phyloP scores from a whole-genome alignment of 2,329 filamentous ascomycete species.

The Diplodia mutila region DNA sequence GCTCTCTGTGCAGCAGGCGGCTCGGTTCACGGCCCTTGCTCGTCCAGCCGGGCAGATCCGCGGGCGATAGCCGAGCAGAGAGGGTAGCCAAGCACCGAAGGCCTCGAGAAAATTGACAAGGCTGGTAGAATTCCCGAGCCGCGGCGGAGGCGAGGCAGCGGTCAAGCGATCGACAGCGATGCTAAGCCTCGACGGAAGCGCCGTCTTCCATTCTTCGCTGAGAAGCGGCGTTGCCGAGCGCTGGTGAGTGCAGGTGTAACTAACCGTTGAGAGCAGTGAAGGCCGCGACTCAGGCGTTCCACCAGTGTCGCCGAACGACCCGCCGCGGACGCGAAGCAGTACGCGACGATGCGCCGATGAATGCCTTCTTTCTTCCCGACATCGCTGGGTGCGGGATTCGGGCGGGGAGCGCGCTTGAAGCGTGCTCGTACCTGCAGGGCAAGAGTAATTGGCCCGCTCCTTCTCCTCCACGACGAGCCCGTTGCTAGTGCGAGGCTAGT shows the following conservation, averaged over 20 bases:
- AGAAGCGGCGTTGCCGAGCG: neutral
- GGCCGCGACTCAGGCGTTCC: neutral
- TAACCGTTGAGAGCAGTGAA: neutral
- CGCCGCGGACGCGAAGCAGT: slow-evolving; percentile 4
- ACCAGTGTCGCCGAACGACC: slow-evolving; percentile 1
- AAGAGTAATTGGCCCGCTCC: neutral
- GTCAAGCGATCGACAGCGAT: neutral
- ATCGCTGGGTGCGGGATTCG: neutral
- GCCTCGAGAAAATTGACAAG: neutral
- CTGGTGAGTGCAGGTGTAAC: neutral
- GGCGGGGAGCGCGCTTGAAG: neutral
- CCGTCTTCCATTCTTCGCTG: neutral
- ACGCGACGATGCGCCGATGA: neutral
- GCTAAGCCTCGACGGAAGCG: neutral
- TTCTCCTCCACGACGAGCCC: neutral
- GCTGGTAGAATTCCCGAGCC: neutral
- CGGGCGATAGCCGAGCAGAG: slow-evolving; percentile 4
- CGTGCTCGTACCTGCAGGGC: neutral
- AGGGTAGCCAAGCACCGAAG: neutral
- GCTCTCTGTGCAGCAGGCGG: no score
- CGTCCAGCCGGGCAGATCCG: slow-evolving; percentile 1
- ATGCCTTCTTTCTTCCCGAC: neutral
- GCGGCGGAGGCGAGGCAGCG: neutral
- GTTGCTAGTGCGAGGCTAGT: neutral
- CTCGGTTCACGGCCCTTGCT: neutral